Conservation (phyloP, 345 rosid genomes). For the Excoecaria agallocha region DNA sequence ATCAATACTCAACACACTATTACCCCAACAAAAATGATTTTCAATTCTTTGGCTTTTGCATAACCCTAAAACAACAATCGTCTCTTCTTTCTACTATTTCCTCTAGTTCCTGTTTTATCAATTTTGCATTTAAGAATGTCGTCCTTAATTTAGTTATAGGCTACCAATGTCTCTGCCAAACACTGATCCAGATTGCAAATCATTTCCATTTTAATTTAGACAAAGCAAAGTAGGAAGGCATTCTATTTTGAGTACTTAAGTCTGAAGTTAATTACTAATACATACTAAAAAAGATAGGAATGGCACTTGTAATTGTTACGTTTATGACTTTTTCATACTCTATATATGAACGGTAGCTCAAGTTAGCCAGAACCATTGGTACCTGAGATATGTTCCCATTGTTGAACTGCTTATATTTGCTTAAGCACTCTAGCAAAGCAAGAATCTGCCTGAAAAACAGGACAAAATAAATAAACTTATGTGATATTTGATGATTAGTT, state of each 20-base stretch:
- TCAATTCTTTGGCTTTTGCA: no score
- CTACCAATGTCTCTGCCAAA: neutral
- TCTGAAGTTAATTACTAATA: no score
- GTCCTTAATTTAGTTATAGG: no score
- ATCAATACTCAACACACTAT: no score
- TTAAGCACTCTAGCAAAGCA: conserved; percentile 74
- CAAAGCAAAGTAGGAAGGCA: no score
- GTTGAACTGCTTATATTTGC: no score
- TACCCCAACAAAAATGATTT: no score
- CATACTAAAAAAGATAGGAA: neutral
- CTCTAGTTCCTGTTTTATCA: no score
- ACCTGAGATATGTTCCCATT: conserved; percentile 93
- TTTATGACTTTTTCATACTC: neutral
- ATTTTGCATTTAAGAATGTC: no score
- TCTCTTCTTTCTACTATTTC: no score
- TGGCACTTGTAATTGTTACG: neutral
- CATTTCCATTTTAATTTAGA: neutral
- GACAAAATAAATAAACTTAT: neutral
- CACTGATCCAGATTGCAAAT: neutral
- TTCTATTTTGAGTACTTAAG: no score
- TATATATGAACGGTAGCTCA: neutral
- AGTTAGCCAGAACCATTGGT: conserved; percentile 11
- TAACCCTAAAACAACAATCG: no score
- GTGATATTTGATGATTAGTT: conserved; percentile 6
- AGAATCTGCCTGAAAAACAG: conserved; percentile 50